Evolutionary conservation across 805 yeast genomes (phyloP), one percentile per base, ranked within the genome.

Genomic region (Yamadazyma olivae): DNA sequence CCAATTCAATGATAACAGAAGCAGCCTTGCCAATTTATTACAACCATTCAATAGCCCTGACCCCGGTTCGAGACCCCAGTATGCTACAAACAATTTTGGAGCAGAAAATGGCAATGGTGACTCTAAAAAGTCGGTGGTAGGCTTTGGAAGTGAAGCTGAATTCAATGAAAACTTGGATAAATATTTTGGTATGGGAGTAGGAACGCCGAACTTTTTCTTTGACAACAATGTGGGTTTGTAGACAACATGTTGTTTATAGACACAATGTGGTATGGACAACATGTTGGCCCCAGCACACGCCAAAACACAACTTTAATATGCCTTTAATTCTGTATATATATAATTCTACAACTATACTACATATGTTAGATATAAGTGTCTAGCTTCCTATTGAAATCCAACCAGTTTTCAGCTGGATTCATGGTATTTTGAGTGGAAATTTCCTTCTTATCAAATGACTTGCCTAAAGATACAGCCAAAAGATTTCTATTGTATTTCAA

Each of bases 161-260:
- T 36, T 36, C 19, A 27, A 26, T 27, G 49, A 49, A 17, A 29
- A 36, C 3, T 36, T 56, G 8, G 45, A 44, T 18, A 38, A 41
- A 6, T 41, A 43, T 17, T 49, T 57, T 13, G 61, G 57, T 34
- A 38, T 53, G 40, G 44, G 49, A 31, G 51, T 46, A 26, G 44
- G 59, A 38, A 39, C 42, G 9, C 70, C 71, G 9, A 66, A 65
- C 41, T 63, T 56, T 38, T 65, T 66, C 45, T 63, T 51, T 32
- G 72, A 66, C 37, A 61, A 61, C 30, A 61, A 51, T 38, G 33
- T 57, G 27, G 57, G 58, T 12, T 27, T 45, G 3, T 53, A 31
- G 12, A 6, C 7, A 13, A 7, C 10, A 20, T 20, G 23, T 20
- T 20, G 7, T 7, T 7, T 7, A 10, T 20, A 20, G n/a, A n/a